Conservation (phyloP, 108 stramenopile genomes). For the Cyclotella cryptica region DNA sequence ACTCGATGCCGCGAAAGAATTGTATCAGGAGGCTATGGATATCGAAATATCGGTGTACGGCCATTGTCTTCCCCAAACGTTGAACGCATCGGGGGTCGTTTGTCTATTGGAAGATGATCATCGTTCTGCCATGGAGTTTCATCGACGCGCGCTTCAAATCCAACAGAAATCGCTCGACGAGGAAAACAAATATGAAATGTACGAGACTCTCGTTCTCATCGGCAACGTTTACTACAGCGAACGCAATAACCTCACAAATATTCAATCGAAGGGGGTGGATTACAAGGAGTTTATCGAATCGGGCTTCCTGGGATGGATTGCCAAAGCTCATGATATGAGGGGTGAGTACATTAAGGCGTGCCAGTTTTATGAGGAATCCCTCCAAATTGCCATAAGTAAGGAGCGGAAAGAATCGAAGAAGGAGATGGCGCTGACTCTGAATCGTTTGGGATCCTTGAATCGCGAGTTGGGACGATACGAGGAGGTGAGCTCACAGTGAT, state of each 20-base stretch:
- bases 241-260: slow-evolving; percentile 65
- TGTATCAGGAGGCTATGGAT: slow-evolving; percentile 61
- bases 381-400: slow-evolving; percentile 60
- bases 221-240: slow-evolving; percentile 83
- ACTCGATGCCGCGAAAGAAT: slow-evolving; percentile 60
- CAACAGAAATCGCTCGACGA: slow-evolving; percentile 67
- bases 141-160: slow-evolving; percentile 71
- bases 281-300: slow-evolving; percentile 76
- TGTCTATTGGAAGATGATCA: slow-evolving; percentile 61
- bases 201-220: slow-evolving; percentile 75
- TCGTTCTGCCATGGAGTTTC: slow-evolving; percentile 71
- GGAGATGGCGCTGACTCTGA: slow-evolving; percentile 71
- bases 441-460: slow-evolving; percentile 69
- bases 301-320: slow-evolving; percentile 79
- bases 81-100: slow-evolving; percentile 67
- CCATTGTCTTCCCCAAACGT: slow-evolving; percentile 63
- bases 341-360: slow-evolving; percentile 75
- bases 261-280: slow-evolving; percentile 65
- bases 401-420: slow-evolving; percentile 51
- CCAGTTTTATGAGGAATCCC: slow-evolving; percentile 77
- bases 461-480: slow-evolving; percentile 58
- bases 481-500: slow-evolving; percentile 24
- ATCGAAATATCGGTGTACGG: slow-evolving; percentile 58
- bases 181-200: slow-evolving; percentile 64
- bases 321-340: slow-evolving; percentile 72